These are phyloP conservation scores for Tillandsia fasciculata DNA, from an alignment of 176 grass and related monocot species.

Conservation along the genomic window DNA sequence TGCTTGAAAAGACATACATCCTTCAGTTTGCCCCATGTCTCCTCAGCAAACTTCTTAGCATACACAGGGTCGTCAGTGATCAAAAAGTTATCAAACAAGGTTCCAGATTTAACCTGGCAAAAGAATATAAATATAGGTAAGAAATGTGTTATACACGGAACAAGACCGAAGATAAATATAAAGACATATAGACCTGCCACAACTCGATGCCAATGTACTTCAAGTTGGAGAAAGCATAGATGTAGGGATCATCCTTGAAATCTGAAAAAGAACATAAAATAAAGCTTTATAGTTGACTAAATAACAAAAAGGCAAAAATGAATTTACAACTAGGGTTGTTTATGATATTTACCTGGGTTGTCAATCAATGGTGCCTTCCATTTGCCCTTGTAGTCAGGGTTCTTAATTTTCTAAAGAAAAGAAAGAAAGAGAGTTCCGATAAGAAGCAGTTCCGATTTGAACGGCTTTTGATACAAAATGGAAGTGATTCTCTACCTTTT, in stretches of 20 bases:
- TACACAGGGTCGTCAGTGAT: slow-evolving; percentile 66
- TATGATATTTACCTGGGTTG: slow-evolving; percentile 57
- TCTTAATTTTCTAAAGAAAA: slow-evolving; percentile 82
- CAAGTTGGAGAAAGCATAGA: slow-evolving; percentile 71
- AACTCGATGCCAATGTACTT: slow-evolving; percentile 96
- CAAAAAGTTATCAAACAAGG: slow-evolving; percentile 84
- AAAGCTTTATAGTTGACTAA: background rate
- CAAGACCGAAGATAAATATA: background rate
- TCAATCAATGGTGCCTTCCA: slow-evolving; percentile 96
- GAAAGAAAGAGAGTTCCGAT: slow-evolving; percentile 10
- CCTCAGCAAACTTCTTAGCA: slow-evolving; percentile 68
- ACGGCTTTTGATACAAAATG: background rate
- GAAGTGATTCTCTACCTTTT: slow-evolving; percentile 39
- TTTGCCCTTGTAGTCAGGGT: slow-evolving; percentile 88
- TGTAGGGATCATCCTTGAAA: slow-evolving; percentile 76
- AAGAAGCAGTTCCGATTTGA: slow-evolving; percentile 1
- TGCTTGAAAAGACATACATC: slow-evolving; percentile 31
- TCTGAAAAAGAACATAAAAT: slow-evolving; percentile 34
- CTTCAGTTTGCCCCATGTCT: slow-evolving; percentile 78
- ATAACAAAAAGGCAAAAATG: background rate
- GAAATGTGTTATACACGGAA: slow-evolving; percentile 1
- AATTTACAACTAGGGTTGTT: too few species aligned
- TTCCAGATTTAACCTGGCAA: slow-evolving; percentile 79
- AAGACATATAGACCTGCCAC: slow-evolving; percentile 51
- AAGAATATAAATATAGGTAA: background rate